A percentile compares a stretch with the other conserved stretches of the same genome.
Conservation (phyloP, 345 rosid genomes). For the Turnera subulata region DNA sequence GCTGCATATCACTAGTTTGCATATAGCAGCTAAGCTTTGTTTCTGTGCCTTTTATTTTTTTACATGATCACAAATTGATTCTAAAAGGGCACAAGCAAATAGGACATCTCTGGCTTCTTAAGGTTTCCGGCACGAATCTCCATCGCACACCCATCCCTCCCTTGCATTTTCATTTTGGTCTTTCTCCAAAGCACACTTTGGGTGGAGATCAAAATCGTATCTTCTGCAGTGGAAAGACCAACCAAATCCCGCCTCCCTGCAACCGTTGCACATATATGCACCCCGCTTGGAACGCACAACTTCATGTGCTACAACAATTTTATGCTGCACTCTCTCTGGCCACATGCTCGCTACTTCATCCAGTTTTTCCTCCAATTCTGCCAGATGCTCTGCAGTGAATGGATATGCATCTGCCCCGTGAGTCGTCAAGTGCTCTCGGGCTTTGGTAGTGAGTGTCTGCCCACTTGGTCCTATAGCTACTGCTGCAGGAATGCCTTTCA, state of each 20-base stretch:
- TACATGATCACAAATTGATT: not conserved
- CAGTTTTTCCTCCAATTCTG: constrained; percentile 33
- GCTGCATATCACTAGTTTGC: no score
- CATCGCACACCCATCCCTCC: constrained; percentile 7
- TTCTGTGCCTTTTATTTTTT: no score
- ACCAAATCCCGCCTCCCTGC: constrained; percentile 1
- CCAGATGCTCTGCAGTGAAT: constrained; percentile 50
- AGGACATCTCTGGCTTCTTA: not conserved
- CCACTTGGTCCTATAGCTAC: constrained; percentile 51
- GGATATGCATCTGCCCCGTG: constrained; percentile 65
- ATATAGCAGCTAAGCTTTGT: no score
- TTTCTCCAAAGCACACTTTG: constrained; percentile 14
- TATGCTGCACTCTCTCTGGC: constrained; percentile 16
- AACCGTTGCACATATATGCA: not conserved
- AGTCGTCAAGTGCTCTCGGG: constrained; percentile 29
- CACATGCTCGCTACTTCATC: constrained; percentile 2
- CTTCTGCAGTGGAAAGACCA: constrained; percentile 12
- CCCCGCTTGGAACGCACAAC: not conserved
- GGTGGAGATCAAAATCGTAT: constrained; percentile 21
- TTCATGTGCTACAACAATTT: constrained; percentile 11
- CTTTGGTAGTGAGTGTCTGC: constrained; percentile 42
- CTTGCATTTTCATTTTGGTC: not conserved
- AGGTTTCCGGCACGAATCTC: constrained; percentile 10
- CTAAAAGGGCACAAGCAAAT: not conserved
- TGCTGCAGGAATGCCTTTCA: constrained; percentile 52